phyloP scores from a whole-genome alignment of 495 filamentous ascomycete genomes.

The Podospora conica region DNA sequence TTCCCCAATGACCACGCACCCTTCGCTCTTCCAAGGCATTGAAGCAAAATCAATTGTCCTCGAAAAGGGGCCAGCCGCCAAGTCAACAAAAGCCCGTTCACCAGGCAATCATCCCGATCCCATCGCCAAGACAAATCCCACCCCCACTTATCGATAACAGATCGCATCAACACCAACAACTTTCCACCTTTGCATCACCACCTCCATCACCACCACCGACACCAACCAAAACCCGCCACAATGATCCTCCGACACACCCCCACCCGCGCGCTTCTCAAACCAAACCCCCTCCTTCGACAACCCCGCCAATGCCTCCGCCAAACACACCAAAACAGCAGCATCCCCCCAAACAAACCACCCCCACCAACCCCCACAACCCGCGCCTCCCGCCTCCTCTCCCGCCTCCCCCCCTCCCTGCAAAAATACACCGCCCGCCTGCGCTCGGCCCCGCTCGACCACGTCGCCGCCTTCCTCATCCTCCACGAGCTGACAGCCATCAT shows the following conservation, averaged over 20 bases:
- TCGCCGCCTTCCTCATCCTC: constrained; percentile 79
- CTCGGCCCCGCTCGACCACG: constrained; percentile 71
- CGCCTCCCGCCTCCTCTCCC: constrained; percentile 53
- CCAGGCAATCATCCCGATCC: neutral
- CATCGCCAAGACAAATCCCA: neutral
- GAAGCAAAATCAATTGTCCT: neutral
- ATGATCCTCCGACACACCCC: neutral
- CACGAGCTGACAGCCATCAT: constrained; percentile 87
- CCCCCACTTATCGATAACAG: neutral
- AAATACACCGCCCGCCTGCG: constrained; percentile 61
- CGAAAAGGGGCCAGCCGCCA: neutral
- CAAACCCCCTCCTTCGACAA: neutral
- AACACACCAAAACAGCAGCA: neutral
- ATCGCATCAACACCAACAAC: neutral
- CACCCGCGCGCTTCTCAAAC: neutral
- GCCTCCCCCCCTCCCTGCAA: constrained; percentile 52
- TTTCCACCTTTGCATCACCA: neutral
- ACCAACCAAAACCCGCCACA: neutral
- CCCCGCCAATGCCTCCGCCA: neutral
- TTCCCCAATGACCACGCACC: neutral
- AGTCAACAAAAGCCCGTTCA: neutral
- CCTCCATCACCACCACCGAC: neutral
- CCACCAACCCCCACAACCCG: constrained; percentile 20
- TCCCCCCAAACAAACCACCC: neutral
- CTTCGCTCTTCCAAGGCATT: neutral